phyloP scores from a whole-genome alignment of 768 basidiomycete species.

The Sarcodon aspratus region DNA sequence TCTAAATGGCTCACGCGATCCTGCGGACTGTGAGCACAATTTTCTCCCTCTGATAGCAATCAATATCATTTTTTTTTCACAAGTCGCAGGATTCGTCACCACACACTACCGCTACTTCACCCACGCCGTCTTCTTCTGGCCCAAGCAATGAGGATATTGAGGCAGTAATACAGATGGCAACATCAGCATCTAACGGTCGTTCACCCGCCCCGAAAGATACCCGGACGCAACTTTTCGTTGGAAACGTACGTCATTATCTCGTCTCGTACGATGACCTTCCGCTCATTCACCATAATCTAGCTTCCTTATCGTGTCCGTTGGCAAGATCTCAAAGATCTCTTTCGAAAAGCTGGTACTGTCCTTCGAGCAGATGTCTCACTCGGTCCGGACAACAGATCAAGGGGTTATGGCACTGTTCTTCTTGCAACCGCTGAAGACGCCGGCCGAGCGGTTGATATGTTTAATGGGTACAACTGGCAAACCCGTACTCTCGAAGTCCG shows the following conservation, averaged over 20 bases:
- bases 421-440: constrained; percentile 94
- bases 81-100: no score
- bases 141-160: constrained; percentile 83
- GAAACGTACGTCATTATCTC: constrained; percentile 59
- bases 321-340: constrained; percentile 99
- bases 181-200: constrained; percentile 36
- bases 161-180: constrained; percentile 87
- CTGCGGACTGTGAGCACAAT: no score
- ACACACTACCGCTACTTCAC: background rate
- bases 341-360: constrained; percentile 79
- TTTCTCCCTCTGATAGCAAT: no score
- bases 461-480: constrained; percentile 97
- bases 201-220: constrained; percentile 55
- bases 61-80: no score
- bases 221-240: constrained; percentile 90
- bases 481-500: constrained; percentile 86
- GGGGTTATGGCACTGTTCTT: constrained; percentile 92
- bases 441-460: constrained; percentile 87
- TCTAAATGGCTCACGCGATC: no score
- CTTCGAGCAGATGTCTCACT: constrained; percentile 40
- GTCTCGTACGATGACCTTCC: constrained; percentile 1
- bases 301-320: constrained; percentile 95
- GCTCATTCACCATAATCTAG: constrained; percentile 24
- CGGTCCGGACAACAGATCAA: constrained; percentile 80
- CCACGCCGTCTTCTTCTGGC: constrained; percentile 9